Percentiles rank a stretch among this genome's conserved stretches.
Evolutionary conservation across 805 yeast genomes (phyloP).

Genomic region (Candida morakotiae): DNA sequence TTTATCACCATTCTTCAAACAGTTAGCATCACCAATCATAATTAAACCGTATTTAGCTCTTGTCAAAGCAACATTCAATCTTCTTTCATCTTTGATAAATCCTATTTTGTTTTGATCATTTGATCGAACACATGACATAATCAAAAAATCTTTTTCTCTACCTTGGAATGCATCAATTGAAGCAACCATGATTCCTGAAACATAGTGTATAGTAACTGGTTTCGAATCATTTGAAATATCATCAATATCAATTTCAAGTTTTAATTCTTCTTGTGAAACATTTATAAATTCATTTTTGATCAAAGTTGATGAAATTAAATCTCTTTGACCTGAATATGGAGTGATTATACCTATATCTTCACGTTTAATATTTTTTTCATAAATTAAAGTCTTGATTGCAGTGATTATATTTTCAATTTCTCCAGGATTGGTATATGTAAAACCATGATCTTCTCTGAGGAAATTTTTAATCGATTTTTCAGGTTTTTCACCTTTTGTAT

Average conservation of each 20-base stretch:
- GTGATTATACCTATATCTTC: constrained; percentile 63
- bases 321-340: constrained; percentile 75
- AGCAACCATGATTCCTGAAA: constrained; percentile 41
- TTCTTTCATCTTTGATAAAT: constrained; percentile 77
- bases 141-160: constrained; percentile 49
- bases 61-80: constrained; percentile 85
- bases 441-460: constrained; percentile 48
- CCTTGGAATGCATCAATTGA: constrained; percentile 69
- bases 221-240: constrained; percentile 46
- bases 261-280: constrained; percentile 46
- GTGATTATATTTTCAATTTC: constrained; percentile 50
- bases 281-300: constrained; percentile 52
- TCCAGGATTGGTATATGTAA: constrained; percentile 52
- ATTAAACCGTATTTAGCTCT: constrained; percentile 82
- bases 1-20: constrained; percentile 44
- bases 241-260: constrained; percentile 57
- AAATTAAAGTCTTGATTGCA: constrained; percentile 45
- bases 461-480: constrained; percentile 50
- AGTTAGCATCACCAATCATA: constrained; percentile 31
- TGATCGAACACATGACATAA: constrained; percentile 56
- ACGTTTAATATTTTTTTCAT: constrained; percentile 48
- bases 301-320: constrained; percentile 48
- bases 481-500: constrained; percentile 43
- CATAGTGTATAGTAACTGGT: constrained; percentile 47
- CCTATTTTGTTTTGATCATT: constrained; percentile 74